These are phyloP conservation scores for Fusarium transvaalense DNA, from an alignment of 2,329 filamentous ascomycete species.

Conservation along the genomic window DNA sequence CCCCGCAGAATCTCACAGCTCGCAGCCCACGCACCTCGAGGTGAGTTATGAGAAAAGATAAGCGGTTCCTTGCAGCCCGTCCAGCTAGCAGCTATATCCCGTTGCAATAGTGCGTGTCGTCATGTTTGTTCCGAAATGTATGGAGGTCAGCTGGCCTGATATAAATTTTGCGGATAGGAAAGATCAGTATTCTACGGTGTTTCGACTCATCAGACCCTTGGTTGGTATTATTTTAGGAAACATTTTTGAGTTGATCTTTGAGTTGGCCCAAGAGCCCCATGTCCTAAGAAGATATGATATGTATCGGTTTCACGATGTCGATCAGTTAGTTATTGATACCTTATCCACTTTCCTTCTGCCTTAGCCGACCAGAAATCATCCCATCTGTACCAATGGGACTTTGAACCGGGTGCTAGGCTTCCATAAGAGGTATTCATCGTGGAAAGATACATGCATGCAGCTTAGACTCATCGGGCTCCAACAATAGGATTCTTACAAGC, in stretches of 20 bases:
- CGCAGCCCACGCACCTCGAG: conserved; percentile 5
- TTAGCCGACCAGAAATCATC: conserved; percentile 10
- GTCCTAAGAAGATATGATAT: not conserved
- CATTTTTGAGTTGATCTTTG: not conserved
- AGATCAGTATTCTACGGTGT: not conserved
- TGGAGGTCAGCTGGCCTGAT: conserved; percentile 27
- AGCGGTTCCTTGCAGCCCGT: conserved; percentile 42
- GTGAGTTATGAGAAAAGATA: conserved; percentile 27
- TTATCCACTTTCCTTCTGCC: conserved; percentile 34
- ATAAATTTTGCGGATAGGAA: not conserved
- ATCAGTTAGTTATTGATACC: conserved; percentile 9
- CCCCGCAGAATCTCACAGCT: conserved; percentile 31
- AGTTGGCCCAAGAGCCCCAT: not conserved
- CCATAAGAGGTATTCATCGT: not conserved
- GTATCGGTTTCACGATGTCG: not conserved
- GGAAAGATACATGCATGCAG: not conserved
- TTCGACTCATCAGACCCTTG: not conserved
- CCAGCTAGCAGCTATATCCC: conserved; percentile 16
- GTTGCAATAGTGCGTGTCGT: conserved; percentile 37
- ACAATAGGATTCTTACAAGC: not conserved
- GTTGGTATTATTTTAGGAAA: not conserved
- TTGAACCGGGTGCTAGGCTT: not conserved
- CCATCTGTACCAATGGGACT: not conserved
- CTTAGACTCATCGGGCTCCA: not conserved
- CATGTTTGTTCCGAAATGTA: conserved; percentile 17